Conservation (phyloP, 2,329 filamentous ascomycete genomes). For the Arthrobotrys sphaeroides region DNA sequence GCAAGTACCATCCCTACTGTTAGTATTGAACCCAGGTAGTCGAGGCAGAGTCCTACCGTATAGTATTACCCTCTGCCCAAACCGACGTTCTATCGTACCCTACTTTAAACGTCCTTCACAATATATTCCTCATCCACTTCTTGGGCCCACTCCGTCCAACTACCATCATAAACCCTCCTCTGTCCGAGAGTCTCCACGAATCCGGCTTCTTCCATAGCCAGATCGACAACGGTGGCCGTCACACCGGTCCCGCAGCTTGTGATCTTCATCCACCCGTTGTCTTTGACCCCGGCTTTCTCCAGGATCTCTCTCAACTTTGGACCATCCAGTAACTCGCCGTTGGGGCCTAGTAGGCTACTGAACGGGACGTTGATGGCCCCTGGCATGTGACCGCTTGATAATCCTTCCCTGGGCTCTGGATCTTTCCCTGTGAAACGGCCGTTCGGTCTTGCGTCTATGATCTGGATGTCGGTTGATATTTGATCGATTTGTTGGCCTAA, state of each 20-base stretch:
- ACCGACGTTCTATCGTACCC: background rate
- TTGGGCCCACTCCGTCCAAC: conserved; percentile 74
- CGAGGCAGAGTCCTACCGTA: too few relatives aligned
- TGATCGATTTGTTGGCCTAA: too few relatives aligned
- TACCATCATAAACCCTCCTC: conserved; percentile 88
- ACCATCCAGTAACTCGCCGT: conserved; percentile 80
- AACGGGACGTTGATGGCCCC: conserved; percentile 85
- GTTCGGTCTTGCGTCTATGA: conserved; percentile 83
- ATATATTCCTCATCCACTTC: conserved; percentile 35
- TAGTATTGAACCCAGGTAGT: too few relatives aligned
- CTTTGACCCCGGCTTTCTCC: conserved; percentile 79
- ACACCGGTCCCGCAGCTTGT: conserved; percentile 93
- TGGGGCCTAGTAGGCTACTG: conserved; percentile 78
- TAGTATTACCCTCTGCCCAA: too few relatives aligned
- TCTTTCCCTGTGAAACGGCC: conserved; percentile 84
- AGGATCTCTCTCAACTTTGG: conserved; percentile 80
- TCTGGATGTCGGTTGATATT: conserved; percentile 85
- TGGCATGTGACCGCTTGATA: conserved; percentile 92
- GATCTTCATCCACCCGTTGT: conserved; percentile 77
- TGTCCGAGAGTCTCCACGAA: conserved; percentile 72
- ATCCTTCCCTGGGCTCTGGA: conserved; percentile 79
- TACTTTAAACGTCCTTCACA: conserved; percentile 40
- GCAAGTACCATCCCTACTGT: too few relatives aligned
- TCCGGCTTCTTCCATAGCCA: conserved; percentile 80
- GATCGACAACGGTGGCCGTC: conserved; percentile 89